These are phyloP conservation scores for Sarocladium brachiariae DNA, from an alignment of 2,329 filamentous ascomycete genomes.

Conservation along the genomic window DNA sequence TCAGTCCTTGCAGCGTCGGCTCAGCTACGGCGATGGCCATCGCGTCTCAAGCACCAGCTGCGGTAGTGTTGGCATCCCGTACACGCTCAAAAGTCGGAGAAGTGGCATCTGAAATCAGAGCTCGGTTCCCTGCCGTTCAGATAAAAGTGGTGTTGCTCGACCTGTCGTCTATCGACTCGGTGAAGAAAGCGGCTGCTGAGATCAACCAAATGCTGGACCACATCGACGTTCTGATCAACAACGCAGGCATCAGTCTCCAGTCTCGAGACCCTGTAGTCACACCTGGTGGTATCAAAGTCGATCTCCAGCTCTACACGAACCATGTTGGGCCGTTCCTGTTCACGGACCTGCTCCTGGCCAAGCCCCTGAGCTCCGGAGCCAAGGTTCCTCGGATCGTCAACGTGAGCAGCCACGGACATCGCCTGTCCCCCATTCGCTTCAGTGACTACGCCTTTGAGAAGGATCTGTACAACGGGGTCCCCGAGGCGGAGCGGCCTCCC, in stretches of 20 bases:
- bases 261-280: neutral
- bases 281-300: slow-evolving; percentile 1
- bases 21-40: slow-evolving; percentile 2
- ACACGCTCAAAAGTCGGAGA: neutral
- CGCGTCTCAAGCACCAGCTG: neutral
- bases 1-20: slow-evolving; percentile 2
- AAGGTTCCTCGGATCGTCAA: slow-evolving; percentile 30
- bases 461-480: neutral
- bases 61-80: neutral
- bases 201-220: neutral
- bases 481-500: neutral
- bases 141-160: slow-evolving; percentile 3
- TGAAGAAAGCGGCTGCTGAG: neutral
- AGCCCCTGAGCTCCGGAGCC: slow-evolving; percentile 16
- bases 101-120: slow-evolving; percentile 1
- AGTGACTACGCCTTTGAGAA: slow-evolving; percentile 34
- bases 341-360: slow-evolving; percentile 29
- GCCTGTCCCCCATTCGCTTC: slow-evolving; percentile 33
- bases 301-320: slow-evolving; percentile 43
- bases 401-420: slow-evolving; percentile 37
- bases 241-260: slow-evolving; percentile 6
- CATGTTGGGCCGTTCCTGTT: slow-evolving; percentile 33
- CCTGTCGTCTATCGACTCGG: neutral
- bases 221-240: slow-evolving; percentile 11
- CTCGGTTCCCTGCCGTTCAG: neutral